Percentiles rank a stretch among this genome's conserved stretches.
Evolutionary conservation across 2,329 filamentous ascomycete species (phyloP).

Genomic region (Seiridium cupressi): DNA sequence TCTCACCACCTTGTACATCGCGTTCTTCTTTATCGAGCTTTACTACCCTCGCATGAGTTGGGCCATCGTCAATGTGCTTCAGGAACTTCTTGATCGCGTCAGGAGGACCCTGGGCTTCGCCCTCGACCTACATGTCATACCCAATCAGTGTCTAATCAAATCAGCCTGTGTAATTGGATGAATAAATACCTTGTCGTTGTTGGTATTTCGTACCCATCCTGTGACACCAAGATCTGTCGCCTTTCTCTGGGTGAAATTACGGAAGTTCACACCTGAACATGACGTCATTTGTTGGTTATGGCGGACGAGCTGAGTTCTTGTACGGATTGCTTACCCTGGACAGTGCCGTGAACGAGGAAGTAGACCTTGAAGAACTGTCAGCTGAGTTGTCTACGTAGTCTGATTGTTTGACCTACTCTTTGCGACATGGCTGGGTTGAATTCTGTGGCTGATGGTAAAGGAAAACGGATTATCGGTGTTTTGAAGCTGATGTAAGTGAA

Average conservation of each 20-base stretch:
- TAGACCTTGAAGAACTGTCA: conserved; percentile 43
- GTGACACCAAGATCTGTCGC: conserved; percentile 51
- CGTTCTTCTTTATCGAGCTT: conserved; percentile 70
- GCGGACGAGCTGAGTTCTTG: not conserved
- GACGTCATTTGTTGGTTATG: conserved; percentile 14
- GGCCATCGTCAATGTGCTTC: conserved; percentile 73
- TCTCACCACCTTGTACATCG: conserved; percentile 64
- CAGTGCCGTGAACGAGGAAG: conserved; percentile 65
- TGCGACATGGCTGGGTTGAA: conserved; percentile 26
- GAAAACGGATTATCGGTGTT: not conserved
- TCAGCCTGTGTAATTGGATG: not conserved
- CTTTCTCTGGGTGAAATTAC: conserved; percentile 54
- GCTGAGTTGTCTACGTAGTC: too few relatives aligned
- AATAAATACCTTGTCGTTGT: conserved; percentile 49
- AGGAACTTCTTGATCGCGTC: conserved; percentile 67
- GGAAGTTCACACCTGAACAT: conserved; percentile 52
- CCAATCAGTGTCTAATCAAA: conserved; percentile 8
- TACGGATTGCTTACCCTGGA: conserved; percentile 57
- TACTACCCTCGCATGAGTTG: conserved; percentile 68
- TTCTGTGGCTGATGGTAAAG: not conserved
- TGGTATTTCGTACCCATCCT: conserved; percentile 62
- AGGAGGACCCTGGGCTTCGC: conserved; percentile 79
- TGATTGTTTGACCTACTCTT: conserved; percentile 25
- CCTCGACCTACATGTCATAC: conserved; percentile 65
- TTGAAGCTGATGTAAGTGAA: too few relatives aligned